Evolutionary conservation across 305 asterid genomes (phyloP).

Genomic region (Fraxinus sp.): DNA sequence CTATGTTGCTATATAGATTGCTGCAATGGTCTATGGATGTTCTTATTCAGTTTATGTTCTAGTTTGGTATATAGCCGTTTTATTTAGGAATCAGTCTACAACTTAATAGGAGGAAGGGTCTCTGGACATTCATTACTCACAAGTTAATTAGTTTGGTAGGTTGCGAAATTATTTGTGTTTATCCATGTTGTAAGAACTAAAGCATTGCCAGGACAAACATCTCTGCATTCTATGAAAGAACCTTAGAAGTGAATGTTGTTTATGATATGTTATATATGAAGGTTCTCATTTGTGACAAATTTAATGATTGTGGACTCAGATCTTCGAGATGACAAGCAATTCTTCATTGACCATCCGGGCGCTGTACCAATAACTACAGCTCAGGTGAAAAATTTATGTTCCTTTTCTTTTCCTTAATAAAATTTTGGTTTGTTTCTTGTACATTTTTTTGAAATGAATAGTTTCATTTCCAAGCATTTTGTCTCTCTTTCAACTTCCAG

Average conservation of each 20-base stretch:
- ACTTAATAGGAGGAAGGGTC: neutral
- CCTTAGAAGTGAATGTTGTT: constrained; percentile 1
- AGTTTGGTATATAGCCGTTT: neutral
- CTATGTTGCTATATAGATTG: neutral
- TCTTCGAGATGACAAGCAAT: constrained; percentile 95
- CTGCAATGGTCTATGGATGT: neutral
- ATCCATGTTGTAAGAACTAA: neutral
- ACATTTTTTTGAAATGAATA: neutral
- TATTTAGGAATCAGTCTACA: neutral
- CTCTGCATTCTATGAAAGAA: neutral
- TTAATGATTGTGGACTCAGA: constrained; percentile 42
- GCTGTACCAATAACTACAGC: constrained; percentile 87
- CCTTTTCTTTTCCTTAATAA: neutral
- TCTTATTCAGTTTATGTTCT: neutral
- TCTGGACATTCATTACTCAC: neutral
- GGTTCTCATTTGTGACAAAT: neutral
- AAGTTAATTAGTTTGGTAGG: neutral
- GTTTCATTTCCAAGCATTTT: constrained; percentile 12
- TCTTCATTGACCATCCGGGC: constrained; percentile 83
- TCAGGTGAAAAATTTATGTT: constrained; percentile 46
- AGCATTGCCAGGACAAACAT: neutral
- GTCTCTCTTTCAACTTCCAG: constrained; percentile 35
- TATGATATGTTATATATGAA: neutral
- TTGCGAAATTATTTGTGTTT: neutral
- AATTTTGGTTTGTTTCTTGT: neutral